Percentiles rank a stretch among this genome's conserved stretches.
Conservation (phyloP, 192 early-diverging fungal species). For the Entomortierella lignicola region DNA sequence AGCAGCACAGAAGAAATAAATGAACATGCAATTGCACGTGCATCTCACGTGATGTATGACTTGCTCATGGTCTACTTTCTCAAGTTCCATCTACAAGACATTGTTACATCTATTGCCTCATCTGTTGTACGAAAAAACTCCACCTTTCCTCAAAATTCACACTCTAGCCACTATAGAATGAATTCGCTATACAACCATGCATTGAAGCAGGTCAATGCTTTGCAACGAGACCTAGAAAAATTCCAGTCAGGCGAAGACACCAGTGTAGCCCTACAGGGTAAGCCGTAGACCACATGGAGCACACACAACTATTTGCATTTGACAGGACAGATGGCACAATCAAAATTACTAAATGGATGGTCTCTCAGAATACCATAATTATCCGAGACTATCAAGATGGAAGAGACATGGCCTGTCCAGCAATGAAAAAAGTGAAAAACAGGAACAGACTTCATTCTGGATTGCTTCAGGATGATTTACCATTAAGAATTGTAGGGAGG, state of each 20-base stretch:
- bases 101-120: too few relatives aligned
- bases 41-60: too few relatives aligned
- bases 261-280: constrained; percentile 71
- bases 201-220: constrained; percentile 63
- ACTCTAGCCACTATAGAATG: constrained; percentile 34
- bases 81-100: too few relatives aligned
- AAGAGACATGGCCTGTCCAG: too few relatives aligned
- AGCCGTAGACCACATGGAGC: not conserved
- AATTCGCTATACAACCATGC: constrained; percentile 71
- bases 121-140: not conserved
- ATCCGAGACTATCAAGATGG: too few relatives aligned
- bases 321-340: not conserved
- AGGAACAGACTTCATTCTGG: too few relatives aligned
- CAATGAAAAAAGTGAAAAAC: too few relatives aligned
- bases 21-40: too few relatives aligned
- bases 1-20: not conserved
- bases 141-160: not conserved
- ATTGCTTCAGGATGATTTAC: too few relatives aligned
- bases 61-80: too few relatives aligned
- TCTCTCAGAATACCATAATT: too few relatives aligned
- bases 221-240: constrained; percentile 63
- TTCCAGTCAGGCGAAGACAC: constrained; percentile 66
- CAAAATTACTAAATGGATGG: not conserved
- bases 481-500: not conserved
- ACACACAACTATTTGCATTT: not conserved